These are phyloP conservation scores for Gymnopilus junonius DNA, from an alignment of 768 basidiomycete species.

Conservation along the genomic window DNA sequence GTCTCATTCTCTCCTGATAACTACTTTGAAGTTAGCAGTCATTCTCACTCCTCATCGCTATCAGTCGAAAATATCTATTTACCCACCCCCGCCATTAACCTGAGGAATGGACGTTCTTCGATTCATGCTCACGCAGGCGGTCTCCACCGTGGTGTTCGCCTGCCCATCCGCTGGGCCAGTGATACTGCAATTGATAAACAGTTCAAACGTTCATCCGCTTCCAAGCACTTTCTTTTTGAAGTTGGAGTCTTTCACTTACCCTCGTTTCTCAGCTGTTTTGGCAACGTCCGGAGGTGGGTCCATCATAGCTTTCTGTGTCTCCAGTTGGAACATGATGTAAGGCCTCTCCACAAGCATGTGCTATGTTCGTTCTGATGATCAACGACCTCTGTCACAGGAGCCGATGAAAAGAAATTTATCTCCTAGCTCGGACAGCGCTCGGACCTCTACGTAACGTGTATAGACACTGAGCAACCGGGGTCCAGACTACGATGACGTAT, in stretches of 20 bases:
- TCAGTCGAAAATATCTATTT: neutral
- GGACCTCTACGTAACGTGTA: neutral
- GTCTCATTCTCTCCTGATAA: neutral
- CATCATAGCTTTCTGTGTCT: neutral
- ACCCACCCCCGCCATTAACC: neutral
- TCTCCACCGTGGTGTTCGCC: neutral
- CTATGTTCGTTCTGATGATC: neutral
- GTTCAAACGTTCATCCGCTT: neutral
- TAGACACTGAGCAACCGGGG: neutral
- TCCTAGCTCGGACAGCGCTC: neutral
- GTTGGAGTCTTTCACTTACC: too few relatives aligned
- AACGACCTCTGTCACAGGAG: slow-evolving; percentile 1
- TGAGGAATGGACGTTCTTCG: neutral
- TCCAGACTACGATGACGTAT: slow-evolving; percentile 1
- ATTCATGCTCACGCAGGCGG: neutral
- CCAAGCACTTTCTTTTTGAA: neutral
- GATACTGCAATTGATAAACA: neutral
- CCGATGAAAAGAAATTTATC: neutral
- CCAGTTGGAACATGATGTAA: neutral
- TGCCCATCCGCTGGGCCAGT: neutral
- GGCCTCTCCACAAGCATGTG: slow-evolving; percentile 5
- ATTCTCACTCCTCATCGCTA: neutral
- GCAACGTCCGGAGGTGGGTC: slow-evolving; percentile 1
- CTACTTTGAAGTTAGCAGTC: neutral
- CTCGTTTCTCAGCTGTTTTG: neutral